Evolutionary conservation across 495 filamentous ascomycete genomes (phyloP), one percentile per base, ranked within the genome.

Genomic region (Wilcoxina mikolae): DNA sequence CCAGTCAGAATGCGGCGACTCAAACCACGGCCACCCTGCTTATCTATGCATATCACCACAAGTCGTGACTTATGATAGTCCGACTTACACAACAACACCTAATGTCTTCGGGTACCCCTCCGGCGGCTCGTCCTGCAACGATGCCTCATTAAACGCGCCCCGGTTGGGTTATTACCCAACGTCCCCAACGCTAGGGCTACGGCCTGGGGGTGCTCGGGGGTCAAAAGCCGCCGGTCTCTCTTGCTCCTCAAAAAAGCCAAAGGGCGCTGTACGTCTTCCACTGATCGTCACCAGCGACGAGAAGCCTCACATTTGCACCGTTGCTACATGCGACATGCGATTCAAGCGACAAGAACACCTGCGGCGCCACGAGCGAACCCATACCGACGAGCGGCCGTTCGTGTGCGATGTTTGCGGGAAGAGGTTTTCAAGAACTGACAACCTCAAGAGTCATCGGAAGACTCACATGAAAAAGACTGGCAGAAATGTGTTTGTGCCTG

Each of bases 311-410:
- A 43, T 55, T 52, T 78, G 75, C 68, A 15, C 24, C 46, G 29
- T 28, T 9, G 68, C 68, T 7, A 69, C 67, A 12, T 78, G 75
- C 64, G 69, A 68, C 45, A 69, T 69, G 0, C 68, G 71, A 0
- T 78, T 78, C 59, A 76, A 75, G 65, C 60, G 75, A 26, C 74
- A 73, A 48, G 76, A 78, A 53, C 76, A 78, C 42, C 62, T 78
- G 3, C 73, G 75, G 62, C 65, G 76, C 10, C 76, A 79, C 58
- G 75, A 76, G 68, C 71, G 74, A 62, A 78, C 74, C 27, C 77
- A 79, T 49, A 77, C 75, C 12, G 71, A 72, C 53, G 76, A 78
- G 52, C 75, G 71, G 56, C 77, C 77, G 12, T 66, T 59, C 41
- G 9, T 54, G 0, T 73, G 71, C 26, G 59, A 67, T 47, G 60